A percentile compares a stretch with the other conserved stretches of the same genome.
Evolutionary conservation across 148 eudicot species (phyloP).

Genomic region (Rhododendron griersonianum): DNA sequence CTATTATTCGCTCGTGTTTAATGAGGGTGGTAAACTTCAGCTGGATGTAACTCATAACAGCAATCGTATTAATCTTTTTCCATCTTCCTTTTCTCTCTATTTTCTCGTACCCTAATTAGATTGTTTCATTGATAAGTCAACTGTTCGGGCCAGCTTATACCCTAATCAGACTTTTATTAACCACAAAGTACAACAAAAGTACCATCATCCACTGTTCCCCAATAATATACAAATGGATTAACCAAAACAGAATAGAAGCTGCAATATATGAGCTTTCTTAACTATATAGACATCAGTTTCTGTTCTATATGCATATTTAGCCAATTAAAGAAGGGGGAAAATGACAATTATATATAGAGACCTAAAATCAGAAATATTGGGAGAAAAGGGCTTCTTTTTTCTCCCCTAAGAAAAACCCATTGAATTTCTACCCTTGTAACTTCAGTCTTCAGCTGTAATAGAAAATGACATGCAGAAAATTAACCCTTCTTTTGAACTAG

Average conservation of each 20-base stretch:
- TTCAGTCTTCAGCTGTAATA: conserved; percentile 12
- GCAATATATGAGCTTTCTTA: conserved; percentile 6
- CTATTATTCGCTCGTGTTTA: neutral
- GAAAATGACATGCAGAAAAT: neutral
- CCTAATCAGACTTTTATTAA: neutral
- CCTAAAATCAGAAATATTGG: conserved; percentile 9
- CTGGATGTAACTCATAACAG: conserved; percentile 1
- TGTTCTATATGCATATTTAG: neutral
- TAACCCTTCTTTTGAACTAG: neutral
- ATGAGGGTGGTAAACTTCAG: neutral
- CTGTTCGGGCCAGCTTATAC: neutral
- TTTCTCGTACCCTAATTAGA: neutral
- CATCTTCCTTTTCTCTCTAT: too few species aligned
- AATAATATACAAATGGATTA: conserved; percentile 9
- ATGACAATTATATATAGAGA: neutral
- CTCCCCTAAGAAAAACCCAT: conserved; percentile 8
- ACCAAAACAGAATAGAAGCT: conserved; percentile 7
- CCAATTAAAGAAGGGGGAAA: neutral
- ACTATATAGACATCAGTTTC: neutral
- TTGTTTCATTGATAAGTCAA: too few species aligned
- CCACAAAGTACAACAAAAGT: neutral
- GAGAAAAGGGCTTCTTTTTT: conserved; percentile 8
- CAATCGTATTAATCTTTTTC: neutral
- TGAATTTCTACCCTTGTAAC: conserved; percentile 7
- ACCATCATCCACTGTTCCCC: conserved; percentile 3